Percentiles rank a stretch among this genome's conserved stretches.
Conservation (phyloP, 257 asterid genomes). For the Penstemon eatonii region DNA sequence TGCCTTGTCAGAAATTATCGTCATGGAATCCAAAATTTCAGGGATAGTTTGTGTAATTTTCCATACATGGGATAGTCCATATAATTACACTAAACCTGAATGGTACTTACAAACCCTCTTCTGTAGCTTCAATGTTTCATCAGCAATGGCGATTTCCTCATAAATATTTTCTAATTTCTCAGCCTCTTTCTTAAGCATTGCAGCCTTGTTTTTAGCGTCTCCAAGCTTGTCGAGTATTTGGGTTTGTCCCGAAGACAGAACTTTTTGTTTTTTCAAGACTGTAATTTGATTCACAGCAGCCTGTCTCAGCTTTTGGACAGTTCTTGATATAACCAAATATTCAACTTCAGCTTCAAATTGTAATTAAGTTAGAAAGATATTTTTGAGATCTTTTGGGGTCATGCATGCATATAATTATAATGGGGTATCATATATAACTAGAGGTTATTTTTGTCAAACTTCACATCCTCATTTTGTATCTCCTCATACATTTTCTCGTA, state of each 20-base stretch:
- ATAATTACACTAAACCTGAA: too few relatives aligned
- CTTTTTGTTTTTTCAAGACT: constrained; percentile 39
- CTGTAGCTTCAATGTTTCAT: constrained; percentile 49
- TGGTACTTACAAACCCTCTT: constrained; percentile 48
- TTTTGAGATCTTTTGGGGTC: too few relatives aligned
- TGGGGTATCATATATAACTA: too few relatives aligned
- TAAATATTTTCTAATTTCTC: constrained; percentile 37
- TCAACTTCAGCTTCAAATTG: constrained; percentile 70
- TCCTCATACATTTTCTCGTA: too few relatives aligned
- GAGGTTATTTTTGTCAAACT: too few relatives aligned
- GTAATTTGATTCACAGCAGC: constrained; percentile 43
- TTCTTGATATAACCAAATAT: constrained; percentile 50
- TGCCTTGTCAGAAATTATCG: too few relatives aligned
- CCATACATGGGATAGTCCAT: too few relatives aligned
- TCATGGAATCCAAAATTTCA: too few relatives aligned
- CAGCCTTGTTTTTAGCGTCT: constrained; percentile 43
- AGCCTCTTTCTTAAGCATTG: constrained; percentile 38
- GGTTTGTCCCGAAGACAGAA: constrained; percentile 35
- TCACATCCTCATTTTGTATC: too few relatives aligned
- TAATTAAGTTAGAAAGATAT: too few relatives aligned
- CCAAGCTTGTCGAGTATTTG: constrained; percentile 39
- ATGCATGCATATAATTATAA: too few relatives aligned
- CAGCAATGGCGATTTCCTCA: constrained; percentile 36
- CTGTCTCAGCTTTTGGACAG: constrained; percentile 37
- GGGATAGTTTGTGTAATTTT: too few relatives aligned